Percentiles rank a stretch among this genome's conserved stretches.
Evolutionary conservation across 805 yeast species (phyloP).

Genomic region (Huiozyma naganishii): DNA sequence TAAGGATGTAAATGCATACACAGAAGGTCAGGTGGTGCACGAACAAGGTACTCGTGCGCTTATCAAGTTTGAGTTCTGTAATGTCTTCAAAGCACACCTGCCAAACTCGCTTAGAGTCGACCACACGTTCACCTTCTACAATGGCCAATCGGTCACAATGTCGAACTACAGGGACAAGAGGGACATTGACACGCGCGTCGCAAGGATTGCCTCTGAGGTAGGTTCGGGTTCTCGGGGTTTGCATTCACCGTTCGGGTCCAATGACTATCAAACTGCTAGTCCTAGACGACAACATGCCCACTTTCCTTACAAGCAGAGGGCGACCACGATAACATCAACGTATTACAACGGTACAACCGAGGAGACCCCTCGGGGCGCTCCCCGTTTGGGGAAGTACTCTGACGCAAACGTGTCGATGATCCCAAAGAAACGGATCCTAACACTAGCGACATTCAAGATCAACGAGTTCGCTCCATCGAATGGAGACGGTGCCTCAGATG

Average conservation of each 20-base stretch:
- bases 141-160: slow-evolving; percentile 17
- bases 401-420: slow-evolving; percentile 17
- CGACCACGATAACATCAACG: neutral
- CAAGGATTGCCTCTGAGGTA: slow-evolving; percentile 27
- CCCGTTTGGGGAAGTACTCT: slow-evolving; percentile 26
- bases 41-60: neutral
- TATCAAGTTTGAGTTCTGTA: slow-evolving; percentile 26
- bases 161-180: slow-evolving; percentile 23
- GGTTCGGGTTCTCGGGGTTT: slow-evolving; percentile 32
- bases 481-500: slow-evolving; percentile 2
- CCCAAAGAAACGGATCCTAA: slow-evolving; percentile 20
- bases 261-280: slow-evolving; percentile 27
- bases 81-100: slow-evolving; percentile 16
- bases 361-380: slow-evolving; percentile 14
- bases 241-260: slow-evolving; percentile 28
- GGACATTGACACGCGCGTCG: slow-evolving; percentile 25
- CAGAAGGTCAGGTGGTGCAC: slow-evolving; percentile 4
- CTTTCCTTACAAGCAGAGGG: slow-evolving; percentile 8
- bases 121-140: slow-evolving; percentile 26
- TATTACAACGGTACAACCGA: too few species aligned
- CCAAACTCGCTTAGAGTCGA: slow-evolving; percentile 8
- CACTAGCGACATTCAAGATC: slow-evolving; percentile 16
- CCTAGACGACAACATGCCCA: slow-evolving; percentile 27
- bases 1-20: neutral
- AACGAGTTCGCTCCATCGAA: neutral